Percentiles rank a stretch among this genome's conserved stretches.
Evolutionary conservation across 1,284 basidiomycete genomes (phyloP).

Genomic region (Cryptococcus sp.): DNA sequence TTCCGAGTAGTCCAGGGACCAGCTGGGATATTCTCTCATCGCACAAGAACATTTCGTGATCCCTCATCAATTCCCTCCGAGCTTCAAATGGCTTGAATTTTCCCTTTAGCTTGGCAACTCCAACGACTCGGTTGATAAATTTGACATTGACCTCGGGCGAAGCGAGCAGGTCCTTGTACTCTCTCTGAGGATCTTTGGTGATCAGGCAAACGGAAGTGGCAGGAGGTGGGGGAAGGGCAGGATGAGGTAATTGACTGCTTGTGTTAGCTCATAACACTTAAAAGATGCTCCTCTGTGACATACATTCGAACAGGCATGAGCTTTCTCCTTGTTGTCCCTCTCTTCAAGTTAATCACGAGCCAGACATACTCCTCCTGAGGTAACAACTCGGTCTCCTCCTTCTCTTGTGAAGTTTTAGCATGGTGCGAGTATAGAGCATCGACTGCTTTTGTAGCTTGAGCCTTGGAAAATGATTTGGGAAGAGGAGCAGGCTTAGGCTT

Average conservation of each 20-base stretch:
- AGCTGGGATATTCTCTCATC: conserved; percentile 86
- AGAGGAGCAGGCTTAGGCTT: conserved; percentile 11
- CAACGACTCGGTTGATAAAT: conserved; percentile 89
- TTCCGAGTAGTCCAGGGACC: conserved; percentile 80
- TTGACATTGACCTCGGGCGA: conserved; percentile 62
- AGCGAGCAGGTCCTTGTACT: conserved; percentile 89
- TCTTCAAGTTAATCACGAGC: conserved; percentile 79
- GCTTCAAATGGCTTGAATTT: conserved; percentile 94
- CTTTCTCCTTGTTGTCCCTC: conserved; percentile 66
- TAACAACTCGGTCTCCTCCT: conserved; percentile 71
- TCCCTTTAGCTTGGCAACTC: conserved; percentile 79
- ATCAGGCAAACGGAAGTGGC: conserved; percentile 77
- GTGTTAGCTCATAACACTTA: not conserved
- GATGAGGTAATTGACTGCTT: conserved; percentile 58
- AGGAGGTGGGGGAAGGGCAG: conserved; percentile 69
- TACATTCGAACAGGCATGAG: conserved; percentile 82
- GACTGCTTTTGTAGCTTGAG: conserved; percentile 74
- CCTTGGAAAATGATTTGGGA: conserved; percentile 53
- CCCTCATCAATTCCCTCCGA: conserved; percentile 73
- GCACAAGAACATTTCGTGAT: conserved; percentile 87
- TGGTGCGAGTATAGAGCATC: conserved; percentile 69
- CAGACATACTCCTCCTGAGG: conserved; percentile 77
- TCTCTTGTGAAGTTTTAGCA: conserved; percentile 59
- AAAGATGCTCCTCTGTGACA: too few species aligned
- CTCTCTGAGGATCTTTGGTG: conserved; percentile 90